Conservation (phyloP, 495 filamentous ascomycete genomes). For the Emericellopsis terricola region DNA sequence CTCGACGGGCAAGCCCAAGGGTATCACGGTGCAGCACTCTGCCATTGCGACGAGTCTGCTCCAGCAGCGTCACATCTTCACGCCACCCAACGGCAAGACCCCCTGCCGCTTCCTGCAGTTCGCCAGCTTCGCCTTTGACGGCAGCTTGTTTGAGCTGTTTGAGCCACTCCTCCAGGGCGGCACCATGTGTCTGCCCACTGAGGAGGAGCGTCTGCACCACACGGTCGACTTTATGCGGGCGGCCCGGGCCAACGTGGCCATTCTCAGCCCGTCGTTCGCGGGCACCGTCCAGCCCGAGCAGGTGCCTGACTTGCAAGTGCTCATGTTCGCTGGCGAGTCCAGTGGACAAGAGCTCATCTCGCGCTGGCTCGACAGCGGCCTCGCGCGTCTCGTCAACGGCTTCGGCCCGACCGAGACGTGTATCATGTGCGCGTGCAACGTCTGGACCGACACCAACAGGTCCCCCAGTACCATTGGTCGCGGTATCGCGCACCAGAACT, state of each 20-base stretch:
- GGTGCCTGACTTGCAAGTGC: constrained; percentile 6
- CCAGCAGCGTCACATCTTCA: too few species aligned
- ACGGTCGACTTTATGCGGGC: not conserved
- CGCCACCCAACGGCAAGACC: too few species aligned
- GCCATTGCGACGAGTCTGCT: too few species aligned
- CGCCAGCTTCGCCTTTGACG: constrained; percentile 51
- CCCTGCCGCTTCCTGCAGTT: constrained; percentile 57
- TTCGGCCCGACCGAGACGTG: constrained; percentile 32
- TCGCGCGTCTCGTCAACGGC: constrained; percentile 20
- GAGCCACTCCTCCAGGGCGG: constrained; percentile 36
- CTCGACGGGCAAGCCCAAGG: too few species aligned
- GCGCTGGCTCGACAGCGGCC: not conserved
- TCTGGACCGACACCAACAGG: constrained; percentile 17
- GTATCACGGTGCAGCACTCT: too few species aligned
- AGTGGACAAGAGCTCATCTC: constrained; percentile 1
- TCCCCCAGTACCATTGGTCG: constrained; percentile 14
- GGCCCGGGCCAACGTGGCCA: not conserved
- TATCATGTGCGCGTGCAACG: constrained; percentile 11
- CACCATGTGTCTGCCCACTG: not conserved
- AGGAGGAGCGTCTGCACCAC: not conserved
- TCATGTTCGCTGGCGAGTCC: constrained; percentile 7
- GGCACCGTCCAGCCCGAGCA: too few species aligned
- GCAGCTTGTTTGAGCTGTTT: constrained; percentile 45
- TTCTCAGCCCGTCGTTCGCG: constrained; percentile 13
- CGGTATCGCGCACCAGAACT: constrained; percentile 17